These are phyloP conservation scores for Camellia granthamiana DNA, from an alignment of 148 eudicot species.

Conservation along the genomic window DNA sequence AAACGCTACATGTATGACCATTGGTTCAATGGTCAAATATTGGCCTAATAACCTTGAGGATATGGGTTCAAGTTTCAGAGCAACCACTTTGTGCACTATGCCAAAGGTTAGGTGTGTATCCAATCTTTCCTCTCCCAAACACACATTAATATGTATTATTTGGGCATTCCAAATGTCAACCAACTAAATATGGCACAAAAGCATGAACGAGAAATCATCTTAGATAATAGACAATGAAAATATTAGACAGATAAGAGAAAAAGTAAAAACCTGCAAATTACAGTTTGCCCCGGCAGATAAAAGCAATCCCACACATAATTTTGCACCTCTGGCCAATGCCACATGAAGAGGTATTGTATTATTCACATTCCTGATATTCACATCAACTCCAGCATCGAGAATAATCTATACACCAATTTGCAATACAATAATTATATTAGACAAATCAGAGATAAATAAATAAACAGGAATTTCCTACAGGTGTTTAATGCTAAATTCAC, in stretches of 20 bases:
- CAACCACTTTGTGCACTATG: no score
- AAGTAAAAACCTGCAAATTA: conserved; percentile 68
- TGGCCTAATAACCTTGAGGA: no score
- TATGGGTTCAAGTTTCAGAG: no score
- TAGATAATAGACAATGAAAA: neutral
- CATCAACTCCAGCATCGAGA: conserved; percentile 94
- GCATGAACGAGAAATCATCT: neutral
- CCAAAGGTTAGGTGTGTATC: no score
- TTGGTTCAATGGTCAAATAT: no score
- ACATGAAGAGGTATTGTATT: conserved; percentile 93
- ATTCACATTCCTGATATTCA: conserved; percentile 75
- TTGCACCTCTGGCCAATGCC: conserved; percentile 98
- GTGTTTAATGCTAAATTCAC: neutral
- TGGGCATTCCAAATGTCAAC: neutral
- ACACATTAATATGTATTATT: no score
- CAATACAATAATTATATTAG: neutral
- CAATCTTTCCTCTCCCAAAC: no score
- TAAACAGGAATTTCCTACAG: neutral
- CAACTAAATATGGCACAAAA: neutral
- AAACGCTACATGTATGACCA: no score
- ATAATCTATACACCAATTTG: conserved; percentile 53
- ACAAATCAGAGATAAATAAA: conserved; percentile 3
- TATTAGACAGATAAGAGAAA: conserved; percentile 11
- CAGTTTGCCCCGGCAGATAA: conserved; percentile 91
- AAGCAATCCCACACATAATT: conserved; percentile 90